Evolutionary conservation across 1,284 basidiomycete species (phyloP), one percentile per base, ranked within the genome.

Genomic region (Sanghuangporus weigelae): DNA sequence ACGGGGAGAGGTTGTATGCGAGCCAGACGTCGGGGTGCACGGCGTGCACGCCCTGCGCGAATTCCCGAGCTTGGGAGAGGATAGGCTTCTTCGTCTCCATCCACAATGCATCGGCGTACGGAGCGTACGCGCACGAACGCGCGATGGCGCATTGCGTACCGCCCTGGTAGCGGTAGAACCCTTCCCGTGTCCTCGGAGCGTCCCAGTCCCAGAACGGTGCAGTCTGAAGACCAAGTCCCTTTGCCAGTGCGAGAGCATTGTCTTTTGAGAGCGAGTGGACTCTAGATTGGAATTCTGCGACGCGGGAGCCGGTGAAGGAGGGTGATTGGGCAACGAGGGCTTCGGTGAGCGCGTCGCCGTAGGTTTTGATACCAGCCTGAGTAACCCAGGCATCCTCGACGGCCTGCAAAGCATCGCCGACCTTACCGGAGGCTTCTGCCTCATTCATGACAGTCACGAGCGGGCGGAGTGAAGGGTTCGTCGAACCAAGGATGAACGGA

Each of bases 11-110:
- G 79, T 98, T 98, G 80, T 98, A 98, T 39, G 94, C 90, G 62
- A 98, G 80, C 95, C 95, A 97, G 70, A 96, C 92, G 42, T 89
- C 85, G 1, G 94, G 94, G 71, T 84, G 82, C 57, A 79, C 88
- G 35, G 85, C 84, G 70, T 92, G 93, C 44, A 98, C 93, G 59
- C 95, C 94, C 19, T 84, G 81, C 8, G 95, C 89, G 72, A 99
- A 99, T 80, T 98, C 94, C 72, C 85, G 86, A 39, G 96, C 97
- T 78, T 99, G 96, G 1, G 87, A 78, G 57, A 96, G 80, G 76
- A 98, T 96, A n/a, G 96, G 96, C 72, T 86, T 91, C 82, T 96
- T 96, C 67, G 97, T 99, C 83, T 99, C 96, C 95, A 97, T 96
- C 95, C 95, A 95, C 68, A 96, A 73, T 60, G 95, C 78, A 75